Evolutionary conservation across 768 basidiomycete species (phyloP).

Genomic region (Russula sp.): DNA sequence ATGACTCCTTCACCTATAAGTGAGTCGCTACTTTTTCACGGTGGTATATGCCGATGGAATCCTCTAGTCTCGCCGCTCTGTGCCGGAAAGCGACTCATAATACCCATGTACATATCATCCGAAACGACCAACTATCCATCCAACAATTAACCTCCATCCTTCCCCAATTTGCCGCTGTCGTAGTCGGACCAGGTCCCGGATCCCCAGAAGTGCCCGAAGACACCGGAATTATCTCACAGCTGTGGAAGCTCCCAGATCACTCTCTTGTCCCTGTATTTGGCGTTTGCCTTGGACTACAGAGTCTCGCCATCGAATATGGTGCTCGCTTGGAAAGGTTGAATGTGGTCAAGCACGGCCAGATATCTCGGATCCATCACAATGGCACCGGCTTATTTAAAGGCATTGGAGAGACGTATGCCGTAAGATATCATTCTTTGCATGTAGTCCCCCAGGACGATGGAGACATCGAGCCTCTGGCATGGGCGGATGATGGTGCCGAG

Average conservation of each 20-base stretch:
- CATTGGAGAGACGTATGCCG: conserved; percentile 49
- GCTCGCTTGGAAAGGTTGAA: conserved; percentile 52
- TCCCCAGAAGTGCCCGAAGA: conserved; percentile 59
- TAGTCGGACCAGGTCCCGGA: conserved; percentile 79
- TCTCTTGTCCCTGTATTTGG: conserved; percentile 68
- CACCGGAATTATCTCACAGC: conserved; percentile 59
- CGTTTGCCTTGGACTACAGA: conserved; percentile 79
- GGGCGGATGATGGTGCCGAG: conserved; percentile 61
- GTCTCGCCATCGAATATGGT: conserved; percentile 60
- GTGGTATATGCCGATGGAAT: background rate
- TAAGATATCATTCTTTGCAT: conserved; percentile 79
- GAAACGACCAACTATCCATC: conserved; percentile 57
- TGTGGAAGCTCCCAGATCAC: conserved; percentile 57
- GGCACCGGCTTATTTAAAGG: conserved; percentile 57
- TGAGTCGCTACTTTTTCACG: conserved; percentile 34
- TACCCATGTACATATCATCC: conserved; percentile 61
- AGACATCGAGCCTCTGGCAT: conserved; percentile 61
- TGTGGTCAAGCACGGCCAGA: conserved; percentile 75
- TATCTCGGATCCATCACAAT: conserved; percentile 56
- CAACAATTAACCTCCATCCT: conserved; percentile 49
- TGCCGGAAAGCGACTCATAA: conserved; percentile 57
- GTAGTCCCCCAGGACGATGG: conserved; percentile 42
- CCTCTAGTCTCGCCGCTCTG: conserved; percentile 60
- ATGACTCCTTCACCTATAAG: conserved; percentile 90
- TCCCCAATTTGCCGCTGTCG: conserved; percentile 55